These are phyloP conservation scores for Pascua sp. DNA, from an alignment of 1,284 basidiomycete genomes.

Conservation along the genomic window DNA sequence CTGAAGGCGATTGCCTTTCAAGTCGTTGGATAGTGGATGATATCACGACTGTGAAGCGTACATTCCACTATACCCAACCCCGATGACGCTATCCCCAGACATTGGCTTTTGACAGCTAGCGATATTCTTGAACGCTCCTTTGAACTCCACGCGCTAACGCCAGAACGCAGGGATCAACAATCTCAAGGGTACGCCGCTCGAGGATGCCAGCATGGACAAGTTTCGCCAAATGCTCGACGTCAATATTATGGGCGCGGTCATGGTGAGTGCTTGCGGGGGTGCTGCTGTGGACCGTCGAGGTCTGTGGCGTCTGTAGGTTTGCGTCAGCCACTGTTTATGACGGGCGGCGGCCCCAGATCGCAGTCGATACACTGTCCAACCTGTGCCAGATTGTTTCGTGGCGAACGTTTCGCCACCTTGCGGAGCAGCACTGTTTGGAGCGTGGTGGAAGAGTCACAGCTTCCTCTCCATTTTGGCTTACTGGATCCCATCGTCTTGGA, in stretches of 20 bases:
- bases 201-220: constrained; percentile 60
- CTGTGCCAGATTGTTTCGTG: too few species aligned
- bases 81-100: not conserved
- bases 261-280: constrained; percentile 40
- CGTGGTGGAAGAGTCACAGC: too few species aligned
- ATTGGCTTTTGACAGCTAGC: not conserved
- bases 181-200: constrained; percentile 54
- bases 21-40: too few species aligned
- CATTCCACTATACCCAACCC: not conserved
- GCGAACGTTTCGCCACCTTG: too few species aligned
- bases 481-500: too few species aligned
- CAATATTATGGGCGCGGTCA: constrained; percentile 68
- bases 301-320: too few species aligned
- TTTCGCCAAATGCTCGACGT: constrained; percentile 66
- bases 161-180: constrained; percentile 58
- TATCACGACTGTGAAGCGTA: too few species aligned
- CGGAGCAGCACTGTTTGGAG: too few species aligned
- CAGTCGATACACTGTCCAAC: too few species aligned
- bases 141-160: not conserved
- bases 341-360: not conserved
- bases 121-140: not conserved
- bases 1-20: too few species aligned
- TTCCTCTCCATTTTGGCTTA: not conserved
- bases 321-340: not conserved
- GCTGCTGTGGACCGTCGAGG: too few species aligned